Base-by-base conservation (phyloP, 2,329 filamentous ascomycete species). In the Chrysoporthe cubensis region DNA sequence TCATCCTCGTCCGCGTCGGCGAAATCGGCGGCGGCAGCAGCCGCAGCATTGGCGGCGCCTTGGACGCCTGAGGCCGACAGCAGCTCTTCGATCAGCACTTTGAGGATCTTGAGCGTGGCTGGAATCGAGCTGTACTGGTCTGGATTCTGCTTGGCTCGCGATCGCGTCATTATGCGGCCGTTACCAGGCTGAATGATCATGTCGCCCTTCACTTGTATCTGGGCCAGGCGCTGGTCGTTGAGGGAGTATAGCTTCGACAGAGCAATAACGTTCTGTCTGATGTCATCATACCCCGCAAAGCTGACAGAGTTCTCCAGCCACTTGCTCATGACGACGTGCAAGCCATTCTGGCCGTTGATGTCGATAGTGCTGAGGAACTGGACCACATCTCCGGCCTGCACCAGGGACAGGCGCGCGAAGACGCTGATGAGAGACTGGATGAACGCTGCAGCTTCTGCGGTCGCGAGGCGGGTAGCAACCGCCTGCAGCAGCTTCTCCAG, bases 271-370 rank as follows among this genome's bases (percentile, higher is more conserved):
- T 98, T 99, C 79, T 97, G 93, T 73, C 94, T 88, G 73, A 98
- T 98, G 78, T 97, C 95, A 74, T 98, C 94, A 74, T 97, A 99
- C 14, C 96, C 96, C n/a, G 94, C 94, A 80, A 99, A 99, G 78
- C 91, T 97, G 78, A 97, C 88, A 4, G 94, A 97, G 79, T 98
- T 97, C 81, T 98, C 96, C 0, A 99, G 84, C 96, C 96, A 99
- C 80, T 98, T 97, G 79, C 90, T 87, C 72, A 98, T 82, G 3
- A 99, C 96, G 34, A 97, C 90, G 71, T 94, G 88, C 8, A 99
- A 82, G n/a, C 94, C 96, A 74, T 86, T 96, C 75, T 91, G 85
- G 21, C 90, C 90, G 60, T 88, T 88, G 71, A 98, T 91, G 73
- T 93, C 87, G 70, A 97, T 90, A 75, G 93, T 90, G 69, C 91